Percentiles rank a stretch among this genome's conserved stretches.
phyloP scores from a whole-genome alignment of 108 stramenopile genomes.

The Licmophora abbreviata region DNA sequence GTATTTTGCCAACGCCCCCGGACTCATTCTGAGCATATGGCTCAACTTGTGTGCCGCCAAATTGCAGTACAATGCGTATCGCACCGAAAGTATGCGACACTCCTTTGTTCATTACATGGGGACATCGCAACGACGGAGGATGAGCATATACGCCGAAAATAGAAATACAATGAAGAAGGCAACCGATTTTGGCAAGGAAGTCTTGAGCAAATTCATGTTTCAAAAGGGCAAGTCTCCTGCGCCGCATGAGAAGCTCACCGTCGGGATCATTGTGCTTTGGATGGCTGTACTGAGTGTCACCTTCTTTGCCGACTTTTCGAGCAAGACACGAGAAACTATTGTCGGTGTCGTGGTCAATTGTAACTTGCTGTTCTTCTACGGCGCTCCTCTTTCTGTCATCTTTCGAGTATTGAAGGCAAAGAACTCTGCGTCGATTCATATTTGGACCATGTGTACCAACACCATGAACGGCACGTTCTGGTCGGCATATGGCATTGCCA shows the following conservation, averaged over 20 bases:
- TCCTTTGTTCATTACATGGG: slow-evolving; percentile 33
- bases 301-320: slow-evolving; percentile 16
- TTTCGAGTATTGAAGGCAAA: slow-evolving; percentile 32
- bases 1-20: slow-evolving; percentile 59
- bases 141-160: neutral
- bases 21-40: slow-evolving; percentile 51
- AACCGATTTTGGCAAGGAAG: slow-evolving; percentile 28
- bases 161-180: neutral
- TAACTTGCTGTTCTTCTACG: slow-evolving; percentile 76
- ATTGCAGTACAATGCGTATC: slow-evolving; percentile 46
- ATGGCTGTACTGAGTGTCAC: slow-evolving; percentile 26
- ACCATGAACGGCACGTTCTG: slow-evolving; percentile 64
- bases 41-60: slow-evolving; percentile 66
- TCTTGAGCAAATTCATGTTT: slow-evolving; percentile 45
- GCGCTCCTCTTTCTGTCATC: slow-evolving; percentile 71
- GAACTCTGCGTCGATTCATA: slow-evolving; percentile 49
- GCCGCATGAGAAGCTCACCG: slow-evolving; percentile 51
- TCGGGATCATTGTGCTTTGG: slow-evolving; percentile 41
- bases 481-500: slow-evolving; percentile 57
- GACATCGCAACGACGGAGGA: too few species aligned
- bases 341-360: slow-evolving; percentile 61
- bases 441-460: slow-evolving; percentile 63
- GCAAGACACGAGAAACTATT: slow-evolving; percentile 26
- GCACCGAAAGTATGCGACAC: slow-evolving; percentile 16
- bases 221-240: slow-evolving; percentile 48